Evolutionary conservation across 2,329 filamentous ascomycete genomes (phyloP).

Genomic region (Alternaria sp.): DNA sequence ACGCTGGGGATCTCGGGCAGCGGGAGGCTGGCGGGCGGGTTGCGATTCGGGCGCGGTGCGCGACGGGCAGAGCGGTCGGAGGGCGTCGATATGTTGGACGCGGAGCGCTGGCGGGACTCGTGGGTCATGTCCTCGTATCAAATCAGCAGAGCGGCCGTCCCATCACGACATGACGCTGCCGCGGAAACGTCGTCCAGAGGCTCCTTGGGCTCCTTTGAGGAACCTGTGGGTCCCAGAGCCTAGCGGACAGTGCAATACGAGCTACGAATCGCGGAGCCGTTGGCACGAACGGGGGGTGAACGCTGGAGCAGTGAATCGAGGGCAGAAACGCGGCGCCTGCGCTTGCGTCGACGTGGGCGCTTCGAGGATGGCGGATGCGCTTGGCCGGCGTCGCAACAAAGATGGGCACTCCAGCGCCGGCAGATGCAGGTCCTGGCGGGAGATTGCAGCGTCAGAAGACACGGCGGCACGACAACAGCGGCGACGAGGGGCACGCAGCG

Average conservation of each 20-base stretch:
- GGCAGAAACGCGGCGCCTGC: conserved; percentile 8
- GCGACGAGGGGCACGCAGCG: conserved; percentile 4
- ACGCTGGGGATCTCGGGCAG: conserved; percentile 31
- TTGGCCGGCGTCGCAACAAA: conserved; percentile 19
- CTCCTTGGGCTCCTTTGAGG: conserved; percentile 9
- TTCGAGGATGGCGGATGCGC: conserved; percentile 18
- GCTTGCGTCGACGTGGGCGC: conserved; percentile 18
- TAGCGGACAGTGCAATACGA: conserved; percentile 10
- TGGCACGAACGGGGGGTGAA: conserved; percentile 2
- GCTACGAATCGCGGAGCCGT: conserved; percentile 2
- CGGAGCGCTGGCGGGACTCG: conserved; percentile 40
- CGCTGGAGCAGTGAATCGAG: neutral
- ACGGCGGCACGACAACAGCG: neutral
- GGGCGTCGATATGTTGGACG: conserved; percentile 37
- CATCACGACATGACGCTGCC: conserved; percentile 36
- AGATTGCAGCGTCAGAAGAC: neutral
- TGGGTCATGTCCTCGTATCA: conserved; percentile 39
- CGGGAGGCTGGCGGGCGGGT: conserved; percentile 22
- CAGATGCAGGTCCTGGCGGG: conserved; percentile 10
- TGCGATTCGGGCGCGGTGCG: conserved; percentile 32
- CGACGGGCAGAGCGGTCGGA: conserved; percentile 32
- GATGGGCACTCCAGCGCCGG: conserved; percentile 11
- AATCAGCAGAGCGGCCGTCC: conserved; percentile 22
- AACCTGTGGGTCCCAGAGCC: conserved; percentile 6
- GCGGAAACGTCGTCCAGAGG: conserved; percentile 7